These are phyloP conservation scores for Cordyceps sp. DNA, from an alignment of 2,329 filamentous ascomycete species.

Conservation along the genomic window DNA sequence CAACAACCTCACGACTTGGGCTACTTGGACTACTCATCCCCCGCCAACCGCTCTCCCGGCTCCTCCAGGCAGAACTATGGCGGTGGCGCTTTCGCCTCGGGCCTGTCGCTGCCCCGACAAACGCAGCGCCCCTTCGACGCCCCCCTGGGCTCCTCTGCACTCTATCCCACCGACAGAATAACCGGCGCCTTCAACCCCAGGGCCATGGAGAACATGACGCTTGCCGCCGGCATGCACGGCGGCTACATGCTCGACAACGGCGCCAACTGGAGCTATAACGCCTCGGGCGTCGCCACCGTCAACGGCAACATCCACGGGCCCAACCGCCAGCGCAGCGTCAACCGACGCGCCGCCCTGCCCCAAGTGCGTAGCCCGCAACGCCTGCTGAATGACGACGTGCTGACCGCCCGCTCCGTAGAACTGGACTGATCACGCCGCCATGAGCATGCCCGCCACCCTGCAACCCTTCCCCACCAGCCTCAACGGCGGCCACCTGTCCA, in stretches of 20 bases:
- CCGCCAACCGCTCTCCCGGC: conserved; percentile 48
- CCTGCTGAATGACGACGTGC: background rate
- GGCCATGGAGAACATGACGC: conserved; percentile 31
- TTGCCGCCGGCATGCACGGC: conserved; percentile 21
- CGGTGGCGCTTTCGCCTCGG: conserved; percentile 30
- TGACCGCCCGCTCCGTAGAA: conserved; percentile 17
- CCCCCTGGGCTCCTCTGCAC: conserved; percentile 41
- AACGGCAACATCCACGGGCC: conserved; percentile 50
- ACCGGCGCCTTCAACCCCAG: conserved; percentile 41
- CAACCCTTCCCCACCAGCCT: conserved; percentile 19
- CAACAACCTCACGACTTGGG: conserved; percentile 43
- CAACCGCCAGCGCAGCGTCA: conserved; percentile 36
- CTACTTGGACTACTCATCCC: conserved; percentile 51
- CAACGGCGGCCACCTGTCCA: conserved; percentile 18
- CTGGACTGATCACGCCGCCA: conserved; percentile 30
- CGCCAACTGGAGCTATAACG: conserved; percentile 64
- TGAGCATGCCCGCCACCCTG: conserved; percentile 23
- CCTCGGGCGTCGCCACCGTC: conserved; percentile 46
- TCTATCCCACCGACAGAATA: conserved; percentile 58
- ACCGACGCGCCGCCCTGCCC: conserved; percentile 48
- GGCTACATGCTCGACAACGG: conserved; percentile 47
- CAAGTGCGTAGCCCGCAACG: conserved; percentile 39
- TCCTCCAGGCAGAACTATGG: conserved; percentile 45
- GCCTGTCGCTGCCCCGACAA: conserved; percentile 25
- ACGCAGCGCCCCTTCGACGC: conserved; percentile 66